Percentiles rank a stretch among this genome's conserved stretches.
These are phyloP conservation scores for Rhododendron griersonianum DNA, from an alignment of 148 eudicot genomes.

Conservation along the genomic window DNA sequence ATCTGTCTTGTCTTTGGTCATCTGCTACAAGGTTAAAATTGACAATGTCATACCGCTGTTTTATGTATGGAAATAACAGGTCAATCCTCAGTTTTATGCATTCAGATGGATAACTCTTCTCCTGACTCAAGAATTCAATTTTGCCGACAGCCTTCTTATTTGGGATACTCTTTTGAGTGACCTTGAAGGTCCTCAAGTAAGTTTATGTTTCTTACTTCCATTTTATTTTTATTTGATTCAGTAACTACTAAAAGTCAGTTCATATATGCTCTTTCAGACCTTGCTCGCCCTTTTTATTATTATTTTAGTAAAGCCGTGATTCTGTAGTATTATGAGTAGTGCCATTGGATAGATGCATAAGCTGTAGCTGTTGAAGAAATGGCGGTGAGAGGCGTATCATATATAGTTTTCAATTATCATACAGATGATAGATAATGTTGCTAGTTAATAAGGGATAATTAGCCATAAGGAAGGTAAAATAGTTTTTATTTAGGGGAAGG, in stretches of 20 bases:
- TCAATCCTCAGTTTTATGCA: slow-evolving; percentile 98
- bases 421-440: too few relatives aligned
- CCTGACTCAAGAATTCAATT: slow-evolving; percentile 94
- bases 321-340: not conserved
- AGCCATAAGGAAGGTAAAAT: not conserved
- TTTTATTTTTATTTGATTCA: not conserved
- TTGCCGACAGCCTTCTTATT: slow-evolving; percentile 77
- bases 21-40: not conserved
- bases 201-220: slow-evolving; percentile 11
- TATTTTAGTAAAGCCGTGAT: not conserved
- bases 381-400: not conserved
- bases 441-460: not conserved
- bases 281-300: not conserved
- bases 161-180: slow-evolving; percentile 98
- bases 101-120: slow-evolving; percentile 99
- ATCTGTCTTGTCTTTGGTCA: not conserved
- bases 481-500: too few relatives aligned
- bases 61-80: slow-evolving; percentile 44
- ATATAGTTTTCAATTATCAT: not conserved
- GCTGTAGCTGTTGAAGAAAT: not conserved
- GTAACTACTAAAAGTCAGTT: not conserved
- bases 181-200: slow-evolving; percentile 97
- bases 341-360: not conserved
- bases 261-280: not conserved
- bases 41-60: not conserved